Conservation (phyloP, 257 asterid species). For the Scutellaria minor region DNA sequence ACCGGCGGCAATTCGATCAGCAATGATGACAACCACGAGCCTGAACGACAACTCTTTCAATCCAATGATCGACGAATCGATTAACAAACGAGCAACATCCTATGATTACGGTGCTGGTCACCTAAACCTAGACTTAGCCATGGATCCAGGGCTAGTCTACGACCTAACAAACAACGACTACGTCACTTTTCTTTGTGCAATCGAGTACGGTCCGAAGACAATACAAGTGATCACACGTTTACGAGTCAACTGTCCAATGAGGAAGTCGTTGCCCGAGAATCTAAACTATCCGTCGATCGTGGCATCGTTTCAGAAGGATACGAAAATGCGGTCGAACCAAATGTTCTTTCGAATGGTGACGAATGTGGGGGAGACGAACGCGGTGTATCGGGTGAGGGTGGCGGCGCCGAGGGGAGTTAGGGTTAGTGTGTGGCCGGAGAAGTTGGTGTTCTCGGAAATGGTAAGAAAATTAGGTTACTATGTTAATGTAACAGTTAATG, state of each 20-base stretch:
- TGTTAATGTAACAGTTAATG: slow-evolving; percentile 57
- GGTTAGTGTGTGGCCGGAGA: slow-evolving; percentile 63
- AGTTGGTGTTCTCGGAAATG: slow-evolving; percentile 59
- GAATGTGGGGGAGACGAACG: slow-evolving; percentile 61
- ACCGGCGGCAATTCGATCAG: slow-evolving; percentile 85
- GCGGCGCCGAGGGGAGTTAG: slow-evolving; percentile 73
- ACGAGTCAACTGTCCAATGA: slow-evolving; percentile 65
- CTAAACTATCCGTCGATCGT: slow-evolving; percentile 76
- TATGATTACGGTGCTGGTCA: slow-evolving; percentile 85
- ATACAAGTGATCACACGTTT: slow-evolving; percentile 80
- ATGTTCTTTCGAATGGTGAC: slow-evolving; percentile 71
- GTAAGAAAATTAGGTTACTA: slow-evolving; percentile 60
- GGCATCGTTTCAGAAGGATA: slow-evolving; percentile 53
- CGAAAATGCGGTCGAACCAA: slow-evolving; percentile 48
- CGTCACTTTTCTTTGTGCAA: slow-evolving; percentile 70
- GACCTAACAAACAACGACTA: slow-evolving; percentile 67
- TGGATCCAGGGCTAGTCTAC: slow-evolving; percentile 83
- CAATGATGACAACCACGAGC: slow-evolving; percentile 87
- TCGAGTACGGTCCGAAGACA: slow-evolving; percentile 70
- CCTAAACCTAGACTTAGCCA: slow-evolving; percentile 69
- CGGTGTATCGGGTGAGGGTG: slow-evolving; percentile 51
- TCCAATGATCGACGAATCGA: slow-evolving; percentile 64
- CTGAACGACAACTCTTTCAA: slow-evolving; percentile 47
- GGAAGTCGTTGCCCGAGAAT: slow-evolving; percentile 68
- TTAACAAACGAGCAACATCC: slow-evolving; percentile 66